Conservation (phyloP, 139 green algal species). For the Chlamydomonas asymmetrica region DNA sequence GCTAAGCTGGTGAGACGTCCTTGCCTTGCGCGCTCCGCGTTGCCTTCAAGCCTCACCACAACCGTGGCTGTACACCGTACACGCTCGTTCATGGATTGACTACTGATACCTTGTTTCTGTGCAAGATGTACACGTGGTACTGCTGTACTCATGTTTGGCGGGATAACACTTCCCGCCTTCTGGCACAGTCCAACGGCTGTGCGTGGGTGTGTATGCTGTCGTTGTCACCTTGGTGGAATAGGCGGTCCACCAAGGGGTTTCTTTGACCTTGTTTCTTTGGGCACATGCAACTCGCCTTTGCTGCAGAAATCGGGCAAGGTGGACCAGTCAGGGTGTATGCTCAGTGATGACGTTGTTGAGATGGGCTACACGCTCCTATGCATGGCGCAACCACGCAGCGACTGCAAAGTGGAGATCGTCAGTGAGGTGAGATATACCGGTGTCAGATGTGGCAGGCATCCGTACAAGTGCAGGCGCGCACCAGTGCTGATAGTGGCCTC, state of each 20-base stretch:
- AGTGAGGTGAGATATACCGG: constrained; percentile 55
- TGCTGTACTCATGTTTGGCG: background rate
- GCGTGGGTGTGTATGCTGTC: background rate
- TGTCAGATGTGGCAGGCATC: background rate
- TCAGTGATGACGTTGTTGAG: constrained; percentile 72
- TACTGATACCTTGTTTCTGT: too few relatives aligned
- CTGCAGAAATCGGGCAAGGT: constrained; percentile 56
- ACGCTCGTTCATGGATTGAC: too few relatives aligned
- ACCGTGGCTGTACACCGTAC: background rate
- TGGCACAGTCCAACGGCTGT: background rate
- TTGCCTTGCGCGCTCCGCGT: background rate
- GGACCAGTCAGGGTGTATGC: constrained; percentile 84
- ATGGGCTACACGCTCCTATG: constrained; percentile 90
- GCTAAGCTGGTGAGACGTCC: constrained; percentile 58
- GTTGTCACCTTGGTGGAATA: background rate
- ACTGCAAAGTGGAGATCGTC: constrained; percentile 72
- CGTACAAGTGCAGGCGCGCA: background rate
- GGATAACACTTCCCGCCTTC: background rate
- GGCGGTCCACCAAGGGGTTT: background rate
- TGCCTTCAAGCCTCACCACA: background rate
- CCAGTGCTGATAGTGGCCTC: background rate
- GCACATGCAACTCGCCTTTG: background rate
- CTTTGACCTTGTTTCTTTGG: too few relatives aligned
- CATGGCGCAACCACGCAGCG: constrained; percentile 62
- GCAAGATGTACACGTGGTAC: too few relatives aligned